A percentile compares a stretch with the other conserved stretches of the same genome.
Conservation (phyloP, 2,329 filamentous ascomycete genomes). For the Talaromyces sp. region DNA sequence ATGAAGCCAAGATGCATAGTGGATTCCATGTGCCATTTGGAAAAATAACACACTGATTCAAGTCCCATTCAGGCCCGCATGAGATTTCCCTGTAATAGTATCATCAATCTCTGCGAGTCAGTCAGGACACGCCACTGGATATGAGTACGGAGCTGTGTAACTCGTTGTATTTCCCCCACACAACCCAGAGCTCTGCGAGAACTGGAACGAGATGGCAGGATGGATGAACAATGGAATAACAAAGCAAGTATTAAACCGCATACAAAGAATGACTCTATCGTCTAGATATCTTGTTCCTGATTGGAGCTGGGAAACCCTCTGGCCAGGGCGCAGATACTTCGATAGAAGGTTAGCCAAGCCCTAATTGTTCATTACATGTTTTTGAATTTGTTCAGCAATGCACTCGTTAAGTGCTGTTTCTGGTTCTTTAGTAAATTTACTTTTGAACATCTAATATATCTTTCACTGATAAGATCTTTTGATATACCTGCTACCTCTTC, state of each 20-base stretch:
- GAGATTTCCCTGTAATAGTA: background rate
- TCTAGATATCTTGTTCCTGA: background rate
- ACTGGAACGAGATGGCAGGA: background rate
- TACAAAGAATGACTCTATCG: background rate
- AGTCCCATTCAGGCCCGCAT: too few relatives aligned
- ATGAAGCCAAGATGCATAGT: background rate
- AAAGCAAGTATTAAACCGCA: background rate
- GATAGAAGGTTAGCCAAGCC: background rate
- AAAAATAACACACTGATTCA: background rate
- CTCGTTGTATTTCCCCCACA: background rate
- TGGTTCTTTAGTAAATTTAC: background rate
- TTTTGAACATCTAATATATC: background rate
- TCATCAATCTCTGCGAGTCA: background rate
- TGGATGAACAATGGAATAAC: background rate
- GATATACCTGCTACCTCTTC: background rate
- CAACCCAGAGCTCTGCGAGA: background rate
- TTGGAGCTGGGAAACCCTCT: background rate
- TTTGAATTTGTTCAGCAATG: background rate
- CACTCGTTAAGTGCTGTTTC: background rate
- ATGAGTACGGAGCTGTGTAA: background rate
- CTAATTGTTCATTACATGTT: background rate
- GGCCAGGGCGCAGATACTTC: background rate
- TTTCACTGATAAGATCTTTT: background rate
- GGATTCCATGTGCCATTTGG: background rate
- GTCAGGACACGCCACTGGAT: background rate